These are phyloP conservation scores for Exophiala mesophila DNA, from an alignment of 2,329 filamentous ascomycete genomes.

Conservation along the genomic window DNA sequence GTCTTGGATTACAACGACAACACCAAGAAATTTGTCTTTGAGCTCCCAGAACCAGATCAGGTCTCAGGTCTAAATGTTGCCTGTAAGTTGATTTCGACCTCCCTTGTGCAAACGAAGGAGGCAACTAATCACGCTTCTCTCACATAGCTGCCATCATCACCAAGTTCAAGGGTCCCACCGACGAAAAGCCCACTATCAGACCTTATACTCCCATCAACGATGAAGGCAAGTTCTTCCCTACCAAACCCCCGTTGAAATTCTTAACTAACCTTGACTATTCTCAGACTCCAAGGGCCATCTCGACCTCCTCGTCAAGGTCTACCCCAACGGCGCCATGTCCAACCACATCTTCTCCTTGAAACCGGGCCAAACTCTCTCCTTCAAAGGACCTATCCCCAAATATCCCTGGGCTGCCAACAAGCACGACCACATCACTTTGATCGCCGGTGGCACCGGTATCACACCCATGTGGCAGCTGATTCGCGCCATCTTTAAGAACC, in stretches of 20 bases:
- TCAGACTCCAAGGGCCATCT: slow-evolving; percentile 70
- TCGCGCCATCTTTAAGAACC: slow-evolving; percentile 91
- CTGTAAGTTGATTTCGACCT: slow-evolving; percentile 50
- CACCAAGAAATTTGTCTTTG: slow-evolving; percentile 87
- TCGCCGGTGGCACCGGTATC: slow-evolving; percentile 95
- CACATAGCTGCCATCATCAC: slow-evolving; percentile 68
- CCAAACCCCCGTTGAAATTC: not conserved
- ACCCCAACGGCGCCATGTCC: slow-evolving; percentile 88
- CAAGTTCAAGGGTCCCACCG: slow-evolving; percentile 79
- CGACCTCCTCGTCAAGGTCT: slow-evolving; percentile 88
- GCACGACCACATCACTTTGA: slow-evolving; percentile 65
- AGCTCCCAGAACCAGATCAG: slow-evolving; percentile 75
- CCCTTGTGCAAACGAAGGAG: too few relatives aligned
- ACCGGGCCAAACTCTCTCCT: slow-evolving; percentile 74
- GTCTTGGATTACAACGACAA: slow-evolving; percentile 85
- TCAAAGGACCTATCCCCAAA: slow-evolving; percentile 95
- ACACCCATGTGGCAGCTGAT: slow-evolving; percentile 96
- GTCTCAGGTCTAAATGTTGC: slow-evolving; percentile 77
- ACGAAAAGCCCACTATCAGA: slow-evolving; percentile 79
- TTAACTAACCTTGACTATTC: too few relatives aligned
- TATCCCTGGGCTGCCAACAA: slow-evolving; percentile 88
- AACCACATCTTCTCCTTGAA: slow-evolving; percentile 78
- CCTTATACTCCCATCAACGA: slow-evolving; percentile 92
- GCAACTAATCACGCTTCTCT: too few relatives aligned
- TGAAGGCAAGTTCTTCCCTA: slow-evolving; percentile 51